Evolutionary conservation across 116 monocot species (phyloP).

Genomic region (Dioscorea cayenensis): DNA sequence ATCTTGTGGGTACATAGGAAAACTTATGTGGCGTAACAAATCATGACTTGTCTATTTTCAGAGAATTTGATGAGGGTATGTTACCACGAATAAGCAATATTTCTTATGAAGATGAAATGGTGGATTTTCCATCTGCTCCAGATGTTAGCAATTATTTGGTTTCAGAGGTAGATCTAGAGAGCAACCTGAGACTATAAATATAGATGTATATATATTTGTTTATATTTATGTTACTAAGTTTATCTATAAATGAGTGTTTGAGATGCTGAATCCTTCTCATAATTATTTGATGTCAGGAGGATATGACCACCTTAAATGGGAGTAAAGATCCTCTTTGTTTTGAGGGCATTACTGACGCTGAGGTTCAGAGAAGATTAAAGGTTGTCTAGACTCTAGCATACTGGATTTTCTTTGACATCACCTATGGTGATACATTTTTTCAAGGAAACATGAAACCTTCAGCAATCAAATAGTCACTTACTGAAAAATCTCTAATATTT

Average conservation of each 20-base stretch:
- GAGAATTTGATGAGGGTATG: slow-evolving; percentile 93
- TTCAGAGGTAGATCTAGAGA: slow-evolving; percentile 60
- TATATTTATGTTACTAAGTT: not conserved
- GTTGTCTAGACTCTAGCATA: slow-evolving; percentile 27
- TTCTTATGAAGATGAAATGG: slow-evolving; percentile 76
- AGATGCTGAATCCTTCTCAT: not conserved
- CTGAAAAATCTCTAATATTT: not conserved
- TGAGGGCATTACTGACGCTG: slow-evolving; percentile 78
- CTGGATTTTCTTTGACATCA: not conserved
- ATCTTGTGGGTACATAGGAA: not conserved
- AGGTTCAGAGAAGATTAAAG: slow-evolving; percentile 85
- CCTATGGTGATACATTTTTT: not conserved
- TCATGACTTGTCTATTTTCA: slow-evolving; percentile 21
- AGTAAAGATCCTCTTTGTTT: slow-evolving; percentile 60
- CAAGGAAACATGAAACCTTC: not conserved
- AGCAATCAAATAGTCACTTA: not conserved
- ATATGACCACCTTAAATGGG: slow-evolving; percentile 51
- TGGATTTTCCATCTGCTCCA: slow-evolving; percentile 64
- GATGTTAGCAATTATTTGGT: slow-evolving; percentile 91
- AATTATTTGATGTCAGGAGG: slow-evolving; percentile 47
- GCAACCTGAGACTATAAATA: not conserved
- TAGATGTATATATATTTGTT: too few relatives aligned
- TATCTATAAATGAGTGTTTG: not conserved
- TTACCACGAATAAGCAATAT: slow-evolving; percentile 51
- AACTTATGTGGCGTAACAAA: not conserved